Base-by-base conservation (phyloP, 2,329 filamentous ascomycete genomes). In the Dothideomycetes sp. region DNA sequence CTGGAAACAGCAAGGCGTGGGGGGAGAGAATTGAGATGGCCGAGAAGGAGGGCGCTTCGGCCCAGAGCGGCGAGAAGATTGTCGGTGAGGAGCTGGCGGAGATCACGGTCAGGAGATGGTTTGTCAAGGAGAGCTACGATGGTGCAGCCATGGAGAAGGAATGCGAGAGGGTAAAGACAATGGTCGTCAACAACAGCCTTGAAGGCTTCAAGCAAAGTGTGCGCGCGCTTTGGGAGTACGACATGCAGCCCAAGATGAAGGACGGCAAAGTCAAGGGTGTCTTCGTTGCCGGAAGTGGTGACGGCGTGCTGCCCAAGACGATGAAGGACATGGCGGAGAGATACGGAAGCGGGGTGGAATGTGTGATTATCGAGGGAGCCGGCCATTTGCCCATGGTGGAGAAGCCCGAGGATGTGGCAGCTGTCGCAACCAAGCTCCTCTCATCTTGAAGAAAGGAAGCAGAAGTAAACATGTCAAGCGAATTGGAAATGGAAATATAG, bases 371-470 rank as follows among this genome's bases (percentile, higher is more conserved):
- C 8, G 73, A 82, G 0, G 64, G 70, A 7, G 77, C 84, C 0
- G 86, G 86, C 0, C 86, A 94, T 64, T 60, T 94, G 52, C 86
- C 86, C 0, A 93, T 93, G 84, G 78, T 78, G 35, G 86, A 93
- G 61, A 73, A 76, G 48, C 79, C 83, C 0, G 61, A 67, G 41
- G 76, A 70, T 3, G 87, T 88, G 55, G 79, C 79, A 55, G 63
- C 71, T 19, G 74, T 75, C 34, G 65, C 89, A 2, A 62, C 66
- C 31, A 64, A 58, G 7, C 84, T 83, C 46, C 49, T 84, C 47
- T 56, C 35, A 19, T 31, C 35, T 11, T 35, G 19, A 33, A 33
- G 5, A 33, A 27, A 7, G 22, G 12, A n/a, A n/a, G n/a, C n/a
- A n/a, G n/a, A n/a, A n/a, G n/a, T n/a, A n/a, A n/a, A n/a, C n/a